These are phyloP conservation scores for Cyclotella distinguenda DNA, from an alignment of 108 stramenopile species.

Conservation along the genomic window DNA sequence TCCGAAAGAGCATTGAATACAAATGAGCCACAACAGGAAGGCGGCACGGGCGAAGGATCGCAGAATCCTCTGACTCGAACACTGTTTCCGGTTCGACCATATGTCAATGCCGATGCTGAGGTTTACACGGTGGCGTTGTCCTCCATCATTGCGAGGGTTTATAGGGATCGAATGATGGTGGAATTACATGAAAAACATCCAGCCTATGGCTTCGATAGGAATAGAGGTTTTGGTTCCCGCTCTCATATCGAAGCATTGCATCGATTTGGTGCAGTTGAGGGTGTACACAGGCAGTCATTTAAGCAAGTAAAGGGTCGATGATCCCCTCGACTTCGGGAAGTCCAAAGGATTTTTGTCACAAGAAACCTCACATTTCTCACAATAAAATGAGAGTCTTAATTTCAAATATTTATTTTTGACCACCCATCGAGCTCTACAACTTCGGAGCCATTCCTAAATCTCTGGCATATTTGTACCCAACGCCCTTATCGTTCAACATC, in stretches of 20 bases:
- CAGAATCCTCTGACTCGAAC: not conserved
- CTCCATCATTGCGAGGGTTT: conserved; percentile 68
- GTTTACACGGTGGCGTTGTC: conserved; percentile 75
- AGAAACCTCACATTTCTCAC: too few species aligned
- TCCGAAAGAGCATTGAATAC: not conserved
- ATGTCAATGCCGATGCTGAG: conserved; percentile 63
- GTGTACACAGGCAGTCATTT: conserved; percentile 65
- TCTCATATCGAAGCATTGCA: conserved; percentile 66
- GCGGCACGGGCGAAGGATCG: not conserved
- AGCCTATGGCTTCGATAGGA: conserved; percentile 57
- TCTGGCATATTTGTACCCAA: conserved; percentile 79
- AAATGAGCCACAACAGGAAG: not conserved
- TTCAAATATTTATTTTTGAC: not conserved
- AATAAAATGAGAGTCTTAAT: not conserved
- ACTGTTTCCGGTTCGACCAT: conserved; percentile 61
- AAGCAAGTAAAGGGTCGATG: conserved; percentile 65
- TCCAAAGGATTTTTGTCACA: too few species aligned
- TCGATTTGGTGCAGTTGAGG: conserved; percentile 45
- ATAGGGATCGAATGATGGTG: conserved; percentile 47
- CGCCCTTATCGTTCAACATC: conserved; percentile 78
- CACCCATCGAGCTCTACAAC: conserved; percentile 21
- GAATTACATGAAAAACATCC: conserved; percentile 52
- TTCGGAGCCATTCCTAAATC: conserved; percentile 81
- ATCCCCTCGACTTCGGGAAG: not conserved
- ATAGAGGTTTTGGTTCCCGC: conserved; percentile 58